These are phyloP conservation scores for Ligustrum vulgare DNA, from an alignment of 257 asterid genomes.

Conservation along the genomic window DNA sequence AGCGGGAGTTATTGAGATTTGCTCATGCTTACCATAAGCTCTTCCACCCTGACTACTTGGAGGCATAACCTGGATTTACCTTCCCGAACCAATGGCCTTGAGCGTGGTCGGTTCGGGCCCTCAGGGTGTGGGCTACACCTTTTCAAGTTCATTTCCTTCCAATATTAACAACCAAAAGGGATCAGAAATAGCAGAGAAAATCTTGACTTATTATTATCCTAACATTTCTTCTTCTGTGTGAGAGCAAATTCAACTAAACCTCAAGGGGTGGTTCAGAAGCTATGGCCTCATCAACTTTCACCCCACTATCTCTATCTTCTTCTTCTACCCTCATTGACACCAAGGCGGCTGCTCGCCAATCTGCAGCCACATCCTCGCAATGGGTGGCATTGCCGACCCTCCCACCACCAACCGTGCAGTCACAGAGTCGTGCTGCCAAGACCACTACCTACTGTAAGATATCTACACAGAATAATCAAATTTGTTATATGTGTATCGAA, in stretches of 20 bases:
- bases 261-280: conserved; percentile 8
- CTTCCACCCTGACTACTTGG: no score
- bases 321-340: conserved; percentile 44
- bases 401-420: conserved; percentile 33
- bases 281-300: conserved; percentile 58
- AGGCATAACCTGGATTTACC: no score
- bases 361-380: conserved; percentile 39
- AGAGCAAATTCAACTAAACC: not conserved
- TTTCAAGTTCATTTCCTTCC: not conserved
- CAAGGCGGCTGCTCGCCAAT: conserved; percentile 43
- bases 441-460: conserved; percentile 54
- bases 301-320: conserved; percentile 58
- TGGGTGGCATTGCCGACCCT: conserved; percentile 39
- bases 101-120: no score
- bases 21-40: no score
- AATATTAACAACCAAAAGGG: not conserved
- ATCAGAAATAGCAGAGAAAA: not conserved
- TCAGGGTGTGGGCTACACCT: no score
- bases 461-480: not conserved
- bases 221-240: conserved; percentile 1
- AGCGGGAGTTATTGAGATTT: no score
- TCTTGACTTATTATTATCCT: not conserved
- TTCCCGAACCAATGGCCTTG: no score
- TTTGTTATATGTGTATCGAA: not conserved
- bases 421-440: conserved; percentile 39